Evolutionary conservation across 345 rosid genomes (phyloP).

Genomic region (Linum trigynum): DNA sequence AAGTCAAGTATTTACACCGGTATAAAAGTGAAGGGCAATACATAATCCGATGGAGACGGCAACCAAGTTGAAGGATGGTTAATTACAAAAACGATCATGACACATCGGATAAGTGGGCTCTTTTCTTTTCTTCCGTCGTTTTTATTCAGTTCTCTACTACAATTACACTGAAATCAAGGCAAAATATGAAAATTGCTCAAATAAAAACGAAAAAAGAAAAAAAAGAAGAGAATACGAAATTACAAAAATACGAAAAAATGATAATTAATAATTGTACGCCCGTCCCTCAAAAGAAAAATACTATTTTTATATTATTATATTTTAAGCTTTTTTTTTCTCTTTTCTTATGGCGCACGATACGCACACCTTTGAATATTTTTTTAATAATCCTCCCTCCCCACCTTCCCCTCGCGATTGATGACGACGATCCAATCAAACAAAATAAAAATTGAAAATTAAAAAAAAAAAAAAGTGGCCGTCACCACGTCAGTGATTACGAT

Average conservation of each 20-base stretch:
- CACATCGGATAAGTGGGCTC: not conserved
- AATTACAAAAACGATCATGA: too few species aligned
- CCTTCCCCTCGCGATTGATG: not conserved
- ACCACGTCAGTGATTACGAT: not conserved
- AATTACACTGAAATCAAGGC: constrained; percentile 38
- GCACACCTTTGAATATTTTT: constrained; percentile 8
- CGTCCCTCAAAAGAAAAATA: not conserved
- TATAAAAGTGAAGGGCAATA: too few species aligned
- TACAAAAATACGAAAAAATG: not conserved
- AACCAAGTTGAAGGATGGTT: too few species aligned
- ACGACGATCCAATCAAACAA: not conserved
- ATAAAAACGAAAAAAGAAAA: not conserved
- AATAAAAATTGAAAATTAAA: not conserved
- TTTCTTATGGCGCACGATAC: not conserved
- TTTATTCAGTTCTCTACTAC: constrained; percentile 12
- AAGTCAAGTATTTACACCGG: too few species aligned
- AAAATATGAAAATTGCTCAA: not conserved
- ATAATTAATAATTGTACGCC: not conserved
- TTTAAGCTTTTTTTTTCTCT: not conserved
- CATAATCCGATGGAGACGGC: too few species aligned
- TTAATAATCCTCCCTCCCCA: not conserved
- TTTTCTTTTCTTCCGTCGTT: too few species aligned
- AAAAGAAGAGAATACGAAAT: constrained; percentile 6
- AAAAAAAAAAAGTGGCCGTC: not conserved
- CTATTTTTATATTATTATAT: too few species aligned